Percentiles rank a stretch among this genome's conserved stretches.
phyloP scores from a whole-genome alignment of 2,329 filamentous ascomycete species.

The Neofusicoccum parvum region DNA sequence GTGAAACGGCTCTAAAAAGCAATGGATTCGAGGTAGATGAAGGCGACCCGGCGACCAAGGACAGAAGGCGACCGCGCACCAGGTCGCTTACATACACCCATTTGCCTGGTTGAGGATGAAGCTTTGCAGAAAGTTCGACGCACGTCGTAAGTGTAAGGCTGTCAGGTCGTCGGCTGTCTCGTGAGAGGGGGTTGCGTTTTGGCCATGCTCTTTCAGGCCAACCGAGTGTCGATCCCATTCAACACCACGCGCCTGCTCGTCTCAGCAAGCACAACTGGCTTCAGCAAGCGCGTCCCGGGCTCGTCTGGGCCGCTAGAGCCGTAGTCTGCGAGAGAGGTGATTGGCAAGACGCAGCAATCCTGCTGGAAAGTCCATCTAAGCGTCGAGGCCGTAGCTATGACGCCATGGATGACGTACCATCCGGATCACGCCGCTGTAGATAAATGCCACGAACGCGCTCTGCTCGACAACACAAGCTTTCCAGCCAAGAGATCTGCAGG shows the following conservation, averaged over 20 bases:
- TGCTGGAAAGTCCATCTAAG: background rate
- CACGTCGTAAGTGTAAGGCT: background rate
- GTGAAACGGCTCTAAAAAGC: background rate
- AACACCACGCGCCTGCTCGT: background rate
- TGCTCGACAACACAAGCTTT: background rate
- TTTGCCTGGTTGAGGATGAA: background rate
- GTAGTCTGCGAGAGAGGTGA: background rate
- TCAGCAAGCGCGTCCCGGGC: too few relatives aligned
- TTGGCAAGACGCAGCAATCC: background rate
- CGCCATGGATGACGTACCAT: slow-evolving; percentile 4
- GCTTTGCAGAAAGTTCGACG: background rate
- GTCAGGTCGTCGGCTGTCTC: background rate
- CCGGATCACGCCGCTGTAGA: background rate
- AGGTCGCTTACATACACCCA: background rate
- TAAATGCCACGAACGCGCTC: background rate
- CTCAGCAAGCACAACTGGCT: background rate
- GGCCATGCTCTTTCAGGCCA: background rate
- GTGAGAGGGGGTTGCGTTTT: background rate
- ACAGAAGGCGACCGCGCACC: background rate
- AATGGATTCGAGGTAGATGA: background rate
- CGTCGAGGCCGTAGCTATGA: background rate
- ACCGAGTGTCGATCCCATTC: background rate
- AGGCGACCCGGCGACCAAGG: background rate
- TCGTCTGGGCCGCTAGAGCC: background rate
- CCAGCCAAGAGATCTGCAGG: background rate